Evolutionary conservation across 2,329 filamentous ascomycete genomes (phyloP), one percentile per base, ranked within the genome.

Genomic region (Ascochyta viciae-villosae): DNA sequence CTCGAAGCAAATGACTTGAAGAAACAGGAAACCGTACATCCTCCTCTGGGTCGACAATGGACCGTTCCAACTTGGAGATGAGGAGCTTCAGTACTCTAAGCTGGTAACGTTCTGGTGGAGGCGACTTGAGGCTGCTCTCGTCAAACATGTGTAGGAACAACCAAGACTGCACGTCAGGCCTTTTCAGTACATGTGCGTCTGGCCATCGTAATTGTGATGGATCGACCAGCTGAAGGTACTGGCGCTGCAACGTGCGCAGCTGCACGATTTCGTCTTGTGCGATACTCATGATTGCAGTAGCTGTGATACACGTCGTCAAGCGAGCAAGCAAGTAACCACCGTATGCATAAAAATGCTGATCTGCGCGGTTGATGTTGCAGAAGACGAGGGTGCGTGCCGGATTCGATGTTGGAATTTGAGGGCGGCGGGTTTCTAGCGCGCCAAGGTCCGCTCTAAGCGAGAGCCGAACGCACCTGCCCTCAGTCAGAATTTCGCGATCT

Each of bases 1-100:
- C 44, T 42, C 26, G 45, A 34, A 48, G 13, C 22, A 53, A 58
- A 50, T 45, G 52, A 41, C 29, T 46, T 46, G 54, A 67, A 50
- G 59, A 65, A 60, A 72, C 50, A 74, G 71, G 58, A 65, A 56
- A 48, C 80, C 90, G 81, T 89, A 96, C 93, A 88, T 96, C 87
- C 82, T 91, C 83, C 65, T 96, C 90, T 76, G 92, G 93, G 74
- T 96, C 87, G 54, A 85, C 82, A 43, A 96, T 91, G 31, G 89
- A 85, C 27, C 82, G 78, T 74, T 96, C 91, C 48, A 96, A 87
- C 53, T 81, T 84, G 7, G 81, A 77, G 12, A 92, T 78, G 31
- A 97, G 81, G 60, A 86, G 80, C 73, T 96, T 96, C 47, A 97
- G 76, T 1, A 91, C 84, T 56, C 86, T 84, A 15, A 89, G 76